Evolutionary conservation across 208 protist species (phyloP), one percentile per base, ranked within the genome.

Genomic region (Porcisia hertigi): DNA sequence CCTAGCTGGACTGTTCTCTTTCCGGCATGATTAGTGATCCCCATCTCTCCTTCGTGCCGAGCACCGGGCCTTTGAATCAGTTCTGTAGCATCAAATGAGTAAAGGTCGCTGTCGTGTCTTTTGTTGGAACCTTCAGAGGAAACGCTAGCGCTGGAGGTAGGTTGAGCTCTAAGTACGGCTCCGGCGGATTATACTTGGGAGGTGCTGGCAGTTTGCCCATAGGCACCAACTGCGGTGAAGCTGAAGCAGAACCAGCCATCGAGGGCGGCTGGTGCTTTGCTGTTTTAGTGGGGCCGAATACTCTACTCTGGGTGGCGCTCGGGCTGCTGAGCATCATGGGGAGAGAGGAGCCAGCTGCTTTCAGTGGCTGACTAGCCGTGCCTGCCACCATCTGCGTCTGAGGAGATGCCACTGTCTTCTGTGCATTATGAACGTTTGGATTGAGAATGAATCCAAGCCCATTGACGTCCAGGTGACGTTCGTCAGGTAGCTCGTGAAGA

Each of bases 401-500:
- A 45, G 75, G 75, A n/a, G 88, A 67, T 45, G 88, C 58, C 23
- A 97, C 86, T 53, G 91, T 92, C 79, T 95, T 94, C 76, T 95
- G 91, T 14, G 91, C 91, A 71, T 97, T 97, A 70, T 97, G 93
- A 14, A 95, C 93, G 59, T 95, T 94, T 18, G 91, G 87, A 54
- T 97, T 95, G 45, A 97, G 77, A 82, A 97, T 95, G 71, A 95
- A 97, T 12, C 93, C 93, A 14, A 92, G 77, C 12, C 93, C 93
- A 55, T 94, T 94, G 55, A 95, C 91, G 63, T 97, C 93, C 41
- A 97, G 78, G 79, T 97, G 91, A 9, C 93, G 93, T 83, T 97
- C 93, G 66, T 97, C 93, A 23, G 93, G 93, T 49, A 97, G 80
- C 78, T 97, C 91, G 85, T 97, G 93, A 14, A 92, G 79, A 71